Evolutionary conservation across 306 rosid species (phyloP), one percentile per base, ranked within the genome.

Genomic region (Begonia fuchsioides): DNA sequence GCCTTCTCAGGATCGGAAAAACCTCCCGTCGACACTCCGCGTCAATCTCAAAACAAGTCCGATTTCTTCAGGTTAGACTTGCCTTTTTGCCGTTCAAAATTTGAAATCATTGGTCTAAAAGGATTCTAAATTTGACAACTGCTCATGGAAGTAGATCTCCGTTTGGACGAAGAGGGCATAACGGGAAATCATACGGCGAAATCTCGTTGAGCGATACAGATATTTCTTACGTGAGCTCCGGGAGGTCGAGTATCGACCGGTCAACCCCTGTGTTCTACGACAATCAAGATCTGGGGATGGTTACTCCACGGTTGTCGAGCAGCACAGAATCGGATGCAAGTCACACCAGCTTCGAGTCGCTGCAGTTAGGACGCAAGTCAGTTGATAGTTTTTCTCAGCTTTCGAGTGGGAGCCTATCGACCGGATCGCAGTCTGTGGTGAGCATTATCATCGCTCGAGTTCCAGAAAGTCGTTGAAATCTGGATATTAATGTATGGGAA

Each of bases 131-230:
- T 50, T 17, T 17, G 54, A 12, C 17, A 58, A 17, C 19, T 49
- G 55, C 19, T 41, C 38, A 53, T 64, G 65, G 19, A 62, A 76
- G 43, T 85, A 88, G 97, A 78, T 88, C 97, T 17, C 97, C 97
- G 13, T 73, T 90, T 62, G 62, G 71, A 43, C 68, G 94, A 71
- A 90, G 61, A 63, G 77, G 80, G 49, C 57, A 63, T 44, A 69
- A 55, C 57, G 76, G 80, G 12, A 90, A 49, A 58, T 60, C 76
- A 13, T 69, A 72, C 52, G 68, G 66, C 40, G 87, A 81, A 18
- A 44, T 50, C 38, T 40, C 60, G 15, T 2, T 53, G 43, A 56
- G 73, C 9, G 87, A 81, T 16, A 19, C 56, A 38, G 97, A 90
- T 57, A 74, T 84, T 66, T 81, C 92, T 41, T 84, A 70, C 49